These are phyloP conservation scores for Ceratopteris richardii DNA, from an alignment of 75 land plant species.

Conservation along the genomic window DNA sequence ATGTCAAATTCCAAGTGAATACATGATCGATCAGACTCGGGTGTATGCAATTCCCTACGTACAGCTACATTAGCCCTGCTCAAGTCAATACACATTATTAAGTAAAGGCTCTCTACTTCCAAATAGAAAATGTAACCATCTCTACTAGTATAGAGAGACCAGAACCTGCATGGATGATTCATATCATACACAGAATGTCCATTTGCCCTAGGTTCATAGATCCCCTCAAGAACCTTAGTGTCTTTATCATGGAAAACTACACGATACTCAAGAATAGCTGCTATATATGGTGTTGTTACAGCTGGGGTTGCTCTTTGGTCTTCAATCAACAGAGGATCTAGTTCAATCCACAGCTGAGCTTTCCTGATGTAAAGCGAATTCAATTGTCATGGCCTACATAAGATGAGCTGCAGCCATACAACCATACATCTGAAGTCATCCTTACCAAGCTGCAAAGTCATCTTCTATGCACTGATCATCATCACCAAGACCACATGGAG, in stretches of 20 bases:
- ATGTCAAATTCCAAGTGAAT: slow-evolving; percentile 95
- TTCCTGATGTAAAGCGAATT: slow-evolving; percentile 40
- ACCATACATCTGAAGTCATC: no score
- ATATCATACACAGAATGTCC: slow-evolving; percentile 54
- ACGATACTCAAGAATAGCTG: slow-evolving; percentile 62
- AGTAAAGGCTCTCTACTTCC: background rate
- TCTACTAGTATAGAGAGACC: background rate
- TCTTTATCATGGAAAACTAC: slow-evolving; percentile 36
- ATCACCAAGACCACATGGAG: slow-evolving; percentile 57
- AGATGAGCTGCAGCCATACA: no score
- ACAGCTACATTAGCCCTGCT: slow-evolving; percentile 64
- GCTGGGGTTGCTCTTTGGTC: slow-evolving; percentile 32
- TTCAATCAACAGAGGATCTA: slow-evolving; percentile 60
- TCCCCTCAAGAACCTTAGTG: slow-evolving; percentile 15
- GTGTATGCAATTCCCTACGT: slow-evolving; percentile 71
- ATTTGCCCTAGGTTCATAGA: slow-evolving; percentile 23
- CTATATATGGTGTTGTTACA: slow-evolving; percentile 55
- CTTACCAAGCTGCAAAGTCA: slow-evolving; percentile 66
- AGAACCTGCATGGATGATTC: slow-evolving; percentile 78
- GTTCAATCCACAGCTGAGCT: slow-evolving; percentile 72
- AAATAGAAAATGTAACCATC: background rate
- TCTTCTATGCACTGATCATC: slow-evolving; percentile 70
- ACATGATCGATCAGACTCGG: slow-evolving; percentile 87
- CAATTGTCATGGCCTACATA: no score
- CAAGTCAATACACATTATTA: no score